Percentiles rank a stretch among this genome's conserved stretches.
These are phyloP conservation scores for Neophaeococcomyces aloes DNA, from an alignment of 2,329 filamentous ascomycete genomes.

Conservation along the genomic window DNA sequence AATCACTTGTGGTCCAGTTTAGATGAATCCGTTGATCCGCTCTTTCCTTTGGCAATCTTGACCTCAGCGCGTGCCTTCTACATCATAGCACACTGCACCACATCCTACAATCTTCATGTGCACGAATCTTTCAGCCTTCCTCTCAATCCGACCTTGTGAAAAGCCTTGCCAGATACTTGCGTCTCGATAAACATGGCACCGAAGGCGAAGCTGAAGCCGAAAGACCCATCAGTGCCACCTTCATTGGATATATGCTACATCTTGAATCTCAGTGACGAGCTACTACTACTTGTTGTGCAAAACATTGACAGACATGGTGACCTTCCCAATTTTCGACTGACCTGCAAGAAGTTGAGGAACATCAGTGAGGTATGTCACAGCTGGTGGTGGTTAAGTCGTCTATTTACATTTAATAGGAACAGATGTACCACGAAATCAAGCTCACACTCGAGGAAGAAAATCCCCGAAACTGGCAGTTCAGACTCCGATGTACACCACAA, in stretches of 20 bases:
- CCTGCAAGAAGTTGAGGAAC: slow-evolving; percentile 2
- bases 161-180: too few relatives aligned
- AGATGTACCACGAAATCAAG: slow-evolving; percentile 1
- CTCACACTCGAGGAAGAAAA: background rate
- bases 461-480: background rate
- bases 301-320: slow-evolving; percentile 3
- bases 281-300: slow-evolving; percentile 1
- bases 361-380: background rate
- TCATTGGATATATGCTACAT: background rate
- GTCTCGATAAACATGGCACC: background rate
- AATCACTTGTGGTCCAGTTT: too few relatives aligned
- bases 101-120: too few relatives aligned
- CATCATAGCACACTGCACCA: too few relatives aligned
- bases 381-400: background rate
- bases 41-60: too few relatives aligned
- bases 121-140: too few relatives aligned
- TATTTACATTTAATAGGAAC: background rate
- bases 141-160: too few relatives aligned
- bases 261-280: slow-evolving; percentile 1
- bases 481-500: background rate
- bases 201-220: background rate
- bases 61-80: too few relatives aligned
- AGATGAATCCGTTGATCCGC: too few relatives aligned
- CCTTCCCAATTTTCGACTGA: background rate
- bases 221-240: background rate